Conservation (phyloP, 305 asterid species). For the Solanum aculeatissimum region DNA sequence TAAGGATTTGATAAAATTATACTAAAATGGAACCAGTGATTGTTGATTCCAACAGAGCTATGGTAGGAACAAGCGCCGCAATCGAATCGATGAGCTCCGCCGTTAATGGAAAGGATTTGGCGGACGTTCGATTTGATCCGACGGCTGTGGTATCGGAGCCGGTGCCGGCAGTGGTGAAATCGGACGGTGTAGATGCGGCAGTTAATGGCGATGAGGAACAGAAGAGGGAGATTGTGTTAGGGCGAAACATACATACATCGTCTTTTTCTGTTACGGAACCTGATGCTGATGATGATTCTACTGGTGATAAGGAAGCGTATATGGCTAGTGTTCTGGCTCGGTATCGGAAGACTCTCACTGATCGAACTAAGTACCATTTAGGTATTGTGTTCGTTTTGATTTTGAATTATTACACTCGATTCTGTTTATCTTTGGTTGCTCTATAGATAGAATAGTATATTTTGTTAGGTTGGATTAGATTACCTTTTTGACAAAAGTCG, state of each 20-base stretch:
- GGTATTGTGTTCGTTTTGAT: slow-evolving; percentile 14
- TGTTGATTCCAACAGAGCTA: neutral
- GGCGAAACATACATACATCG: slow-evolving; percentile 75
- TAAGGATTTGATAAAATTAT: neutral
- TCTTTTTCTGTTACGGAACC: slow-evolving; percentile 90
- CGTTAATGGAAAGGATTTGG: neutral
- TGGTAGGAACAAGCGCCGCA: neutral
- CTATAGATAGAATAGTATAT: neutral
- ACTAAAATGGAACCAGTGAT: neutral
- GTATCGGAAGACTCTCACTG: slow-evolving; percentile 67
- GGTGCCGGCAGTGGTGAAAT: slow-evolving; percentile 15
- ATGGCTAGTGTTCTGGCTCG: slow-evolving; percentile 94
- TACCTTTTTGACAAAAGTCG: neutral
- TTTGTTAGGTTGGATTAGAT: neutral
- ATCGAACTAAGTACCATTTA: slow-evolving; percentile 86
- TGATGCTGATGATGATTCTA: slow-evolving; percentile 83
- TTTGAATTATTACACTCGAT: neutral
- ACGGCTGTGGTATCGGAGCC: slow-evolving; percentile 20
- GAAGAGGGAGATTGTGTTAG: slow-evolving; percentile 62
- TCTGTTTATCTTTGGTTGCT: neutral
- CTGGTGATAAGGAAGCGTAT: slow-evolving; percentile 91
- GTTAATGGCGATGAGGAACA: slow-evolving; percentile 11
- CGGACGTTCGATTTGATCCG: slow-evolving; percentile 4
- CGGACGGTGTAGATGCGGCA: slow-evolving; percentile 24
- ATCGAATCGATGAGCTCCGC: neutral